Base-by-base conservation (phyloP, 2,329 filamentous ascomycete species). In the Pseudogymnoascus sp. region DNA sequence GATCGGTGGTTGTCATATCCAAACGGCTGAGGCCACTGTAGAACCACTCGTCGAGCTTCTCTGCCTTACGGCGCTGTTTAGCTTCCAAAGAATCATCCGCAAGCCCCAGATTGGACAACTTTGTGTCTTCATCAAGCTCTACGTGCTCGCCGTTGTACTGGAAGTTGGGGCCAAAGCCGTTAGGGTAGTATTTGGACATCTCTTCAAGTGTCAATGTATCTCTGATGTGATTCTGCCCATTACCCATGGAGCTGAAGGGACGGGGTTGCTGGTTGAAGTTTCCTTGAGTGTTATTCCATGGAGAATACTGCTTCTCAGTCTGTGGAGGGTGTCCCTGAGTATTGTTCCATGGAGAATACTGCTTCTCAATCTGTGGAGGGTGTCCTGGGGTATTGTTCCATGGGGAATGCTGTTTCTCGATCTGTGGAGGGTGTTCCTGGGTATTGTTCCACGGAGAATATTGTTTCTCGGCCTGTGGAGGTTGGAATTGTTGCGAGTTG, bases 111-210 rank as follows among this genome's bases (percentile, higher is more conserved):
- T 12, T 61, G 50, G 38, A 59, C 58, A n/a, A 59, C 18, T 11
- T 58, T 47, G 28, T 25, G 28, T 11, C 59, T 15, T 61, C 57
- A 11, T 62, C 60, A 58, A 66, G 65, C 35, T 63, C 36, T 12
- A 62, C 58, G 47, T 57, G 61, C 11, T 63, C 59, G 8, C 61
- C 57, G 11, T 36, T 50, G 7, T 65, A 63, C n/a, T 70, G 53
- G 20, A 63, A 64, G 33, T 58, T 63, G 15, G 57, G 66, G 33
- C 61, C 38, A 15, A 68, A 64, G 8, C 69, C 68, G 25, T 63
- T 50, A 2, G 70, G 70, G 62, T 69, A 72, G 62, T 71, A 71
- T 28, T 68, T 64, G 2, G 60, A 38, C 28, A 66, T 66, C 28
- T 62, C 58, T 4, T 62, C 33, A 8, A 63, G 60, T 15, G 68